Evolutionary conservation across 768 basidiomycete species (phyloP).

Genomic region (Holtermanniella nyarrowii): DNA sequence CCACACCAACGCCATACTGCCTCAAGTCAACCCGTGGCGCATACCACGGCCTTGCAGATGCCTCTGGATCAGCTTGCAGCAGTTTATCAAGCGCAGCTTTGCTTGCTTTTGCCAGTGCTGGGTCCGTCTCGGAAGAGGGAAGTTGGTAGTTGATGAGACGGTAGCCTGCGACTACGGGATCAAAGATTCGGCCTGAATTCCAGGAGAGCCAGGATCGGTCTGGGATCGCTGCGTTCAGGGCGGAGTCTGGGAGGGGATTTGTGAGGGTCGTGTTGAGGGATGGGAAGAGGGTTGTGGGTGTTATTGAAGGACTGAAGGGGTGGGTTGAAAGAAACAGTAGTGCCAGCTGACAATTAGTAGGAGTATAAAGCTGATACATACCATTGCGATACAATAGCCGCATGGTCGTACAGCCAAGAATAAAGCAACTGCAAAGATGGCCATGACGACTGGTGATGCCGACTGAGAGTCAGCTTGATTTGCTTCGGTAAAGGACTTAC

Average conservation of each 20-base stretch:
- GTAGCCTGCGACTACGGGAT: constrained; percentile 11
- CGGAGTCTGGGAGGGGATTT: not conserved
- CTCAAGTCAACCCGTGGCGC: constrained; percentile 7
- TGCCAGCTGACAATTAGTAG: not conserved
- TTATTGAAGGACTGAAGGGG: not conserved
- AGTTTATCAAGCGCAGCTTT: not conserved
- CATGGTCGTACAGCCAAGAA: constrained; percentile 10
- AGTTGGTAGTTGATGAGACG: constrained; percentile 1
- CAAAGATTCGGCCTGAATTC: constrained; percentile 5
- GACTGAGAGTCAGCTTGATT: not conserved
- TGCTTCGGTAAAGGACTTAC: not conserved
- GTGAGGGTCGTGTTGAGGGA: not conserved
- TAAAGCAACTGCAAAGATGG: constrained; percentile 3
- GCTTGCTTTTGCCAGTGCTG: not conserved
- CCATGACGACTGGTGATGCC: constrained; percentile 7
- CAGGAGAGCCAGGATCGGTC: constrained; percentile 7
- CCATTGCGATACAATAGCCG: constrained; percentile 9
- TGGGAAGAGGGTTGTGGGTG: not conserved
- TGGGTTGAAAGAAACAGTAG: not conserved
- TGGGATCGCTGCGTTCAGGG: constrained; percentile 1
- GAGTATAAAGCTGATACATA: not conserved
- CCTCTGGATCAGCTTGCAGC: not conserved
- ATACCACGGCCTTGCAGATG: not conserved
- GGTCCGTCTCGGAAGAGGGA: not conserved
- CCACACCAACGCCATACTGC: constrained; percentile 8